Conservation (phyloP, 805 yeast genomes). For the Kuraishia piskuri region DNA sequence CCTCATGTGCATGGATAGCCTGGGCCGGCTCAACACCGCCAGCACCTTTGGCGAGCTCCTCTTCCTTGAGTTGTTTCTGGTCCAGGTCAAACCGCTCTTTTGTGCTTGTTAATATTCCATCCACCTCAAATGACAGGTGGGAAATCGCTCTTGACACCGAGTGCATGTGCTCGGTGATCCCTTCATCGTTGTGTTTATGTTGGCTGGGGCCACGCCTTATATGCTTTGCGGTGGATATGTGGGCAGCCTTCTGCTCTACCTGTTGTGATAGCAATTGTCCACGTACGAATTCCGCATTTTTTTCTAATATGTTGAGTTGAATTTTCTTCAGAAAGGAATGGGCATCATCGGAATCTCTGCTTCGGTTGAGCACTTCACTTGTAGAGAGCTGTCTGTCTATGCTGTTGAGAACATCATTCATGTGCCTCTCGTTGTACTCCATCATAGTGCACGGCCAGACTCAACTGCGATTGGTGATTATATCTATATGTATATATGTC, state of each 20-base stretch:
- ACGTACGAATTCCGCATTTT: not conserved
- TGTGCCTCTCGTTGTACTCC: not conserved
- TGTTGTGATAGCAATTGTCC: slow-evolving; percentile 1
- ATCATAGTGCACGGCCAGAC: not conserved
- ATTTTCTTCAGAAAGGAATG: slow-evolving; percentile 1
- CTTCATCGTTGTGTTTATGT: not conserved
- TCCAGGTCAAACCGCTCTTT: not conserved
- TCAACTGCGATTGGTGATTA: no score
- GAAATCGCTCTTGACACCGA: not conserved
- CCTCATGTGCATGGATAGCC: slow-evolving; percentile 11
- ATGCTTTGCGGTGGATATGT: not conserved
- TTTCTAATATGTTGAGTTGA: not conserved
- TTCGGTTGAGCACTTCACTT: not conserved
- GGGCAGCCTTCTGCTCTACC: slow-evolving; percentile 5
- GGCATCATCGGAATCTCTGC: slow-evolving; percentile 6
- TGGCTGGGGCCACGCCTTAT: not conserved
- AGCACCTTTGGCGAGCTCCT: not conserved
- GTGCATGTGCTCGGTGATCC: slow-evolving; percentile 1
- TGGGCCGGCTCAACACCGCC: not conserved
- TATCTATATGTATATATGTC: no score
- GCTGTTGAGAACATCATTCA: not conserved
- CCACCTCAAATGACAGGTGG: not conserved
- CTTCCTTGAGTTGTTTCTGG: not conserved
- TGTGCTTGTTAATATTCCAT: not conserved
- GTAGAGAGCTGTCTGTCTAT: not conserved